Percentiles rank a stretch among this genome's conserved stretches.
These are phyloP conservation scores for Myriosclerotinia duriaeana DNA, from an alignment of 2,329 filamentous ascomycete genomes.

Conservation along the genomic window DNA sequence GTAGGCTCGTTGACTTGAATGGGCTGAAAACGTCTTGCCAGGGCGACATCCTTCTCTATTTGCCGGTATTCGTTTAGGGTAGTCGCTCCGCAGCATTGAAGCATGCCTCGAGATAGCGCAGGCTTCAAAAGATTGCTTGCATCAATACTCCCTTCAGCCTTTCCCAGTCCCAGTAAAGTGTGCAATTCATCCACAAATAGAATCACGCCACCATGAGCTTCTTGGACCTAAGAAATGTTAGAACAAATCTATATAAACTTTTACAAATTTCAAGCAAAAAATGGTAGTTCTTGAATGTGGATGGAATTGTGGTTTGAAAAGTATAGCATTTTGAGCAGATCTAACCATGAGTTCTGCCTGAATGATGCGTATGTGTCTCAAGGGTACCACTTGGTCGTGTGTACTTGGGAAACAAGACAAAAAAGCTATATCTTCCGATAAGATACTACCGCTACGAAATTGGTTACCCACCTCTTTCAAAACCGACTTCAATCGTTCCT, in stretches of 20 bases:
- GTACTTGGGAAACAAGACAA: constrained; percentile 1
- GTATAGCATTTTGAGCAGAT: constrained; percentile 13
- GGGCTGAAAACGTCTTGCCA: constrained; percentile 90
- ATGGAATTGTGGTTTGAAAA: constrained; percentile 1
- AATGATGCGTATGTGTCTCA: not conserved
- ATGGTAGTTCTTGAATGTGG: not conserved
- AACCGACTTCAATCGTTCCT: constrained; percentile 88
- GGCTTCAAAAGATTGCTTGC: constrained; percentile 94
- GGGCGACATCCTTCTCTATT: constrained; percentile 93
- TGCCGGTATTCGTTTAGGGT: constrained; percentile 87
- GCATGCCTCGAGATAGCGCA: constrained; percentile 83
- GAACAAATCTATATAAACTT: not conserved
- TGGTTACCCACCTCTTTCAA: constrained; percentile 65
- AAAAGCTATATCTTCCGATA: not conserved
- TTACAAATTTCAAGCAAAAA: constrained; percentile 1
- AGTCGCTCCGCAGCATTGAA: constrained; percentile 86
- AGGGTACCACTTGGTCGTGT: constrained; percentile 12
- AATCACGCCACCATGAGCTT: constrained; percentile 85
- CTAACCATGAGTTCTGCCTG: constrained; percentile 12
- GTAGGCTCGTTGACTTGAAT: constrained; percentile 90
- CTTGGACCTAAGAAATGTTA: constrained; percentile 49
- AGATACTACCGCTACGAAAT: constrained; percentile 9
- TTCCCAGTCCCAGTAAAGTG: constrained; percentile 85
- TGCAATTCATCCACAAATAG: constrained; percentile 95
- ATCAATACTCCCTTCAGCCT: constrained; percentile 94